A percentile compares a stretch with the other conserved stretches of the same genome.
Evolutionary conservation across 2,329 filamentous ascomycete genomes (phyloP).

Genomic region (Sclerotinia subarctica): DNA sequence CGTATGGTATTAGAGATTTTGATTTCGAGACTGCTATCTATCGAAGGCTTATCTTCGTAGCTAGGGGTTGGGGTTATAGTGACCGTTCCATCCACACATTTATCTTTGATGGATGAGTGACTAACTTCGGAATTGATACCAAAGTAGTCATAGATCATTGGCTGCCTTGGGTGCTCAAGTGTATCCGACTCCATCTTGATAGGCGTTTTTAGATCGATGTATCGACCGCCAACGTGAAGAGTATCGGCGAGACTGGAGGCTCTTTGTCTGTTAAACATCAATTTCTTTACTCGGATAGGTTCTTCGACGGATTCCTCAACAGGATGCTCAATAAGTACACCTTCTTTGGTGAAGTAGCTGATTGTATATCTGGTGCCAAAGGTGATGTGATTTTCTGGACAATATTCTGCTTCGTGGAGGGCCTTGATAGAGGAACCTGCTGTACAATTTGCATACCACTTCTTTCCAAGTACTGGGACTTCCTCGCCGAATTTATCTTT

Average conservation of each 20-base stretch:
- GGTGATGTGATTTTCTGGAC: not conserved
- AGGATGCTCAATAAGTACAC: not conserved
- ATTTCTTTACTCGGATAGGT: not conserved
- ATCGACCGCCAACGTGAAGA: not conserved
- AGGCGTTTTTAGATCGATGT: not conserved
- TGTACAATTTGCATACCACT: not conserved
- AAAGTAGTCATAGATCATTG: constrained; percentile 38
- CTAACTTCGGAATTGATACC: constrained; percentile 37
- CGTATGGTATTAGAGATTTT: constrained; percentile 24
- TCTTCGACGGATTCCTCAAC: not conserved
- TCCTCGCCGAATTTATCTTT: not conserved
- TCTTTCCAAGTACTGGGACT: not conserved
- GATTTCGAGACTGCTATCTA: constrained; percentile 39
- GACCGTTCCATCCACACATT: not conserved
- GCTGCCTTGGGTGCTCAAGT: not conserved
- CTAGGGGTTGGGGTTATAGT: not conserved
- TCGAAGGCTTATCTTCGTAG: constrained; percentile 25
- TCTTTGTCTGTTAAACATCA: constrained; percentile 1
- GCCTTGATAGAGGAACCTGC: not conserved
- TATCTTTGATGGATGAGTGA: not conserved
- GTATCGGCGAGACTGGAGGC: not conserved
- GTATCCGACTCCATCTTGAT: constrained; percentile 2
- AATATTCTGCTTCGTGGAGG: not conserved
- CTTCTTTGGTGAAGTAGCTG: constrained; percentile 5
- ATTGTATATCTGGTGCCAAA: constrained; percentile 12